phyloP scores from a whole-genome alignment of 345 rosid genomes.

The Moricandia arvensis region DNA sequence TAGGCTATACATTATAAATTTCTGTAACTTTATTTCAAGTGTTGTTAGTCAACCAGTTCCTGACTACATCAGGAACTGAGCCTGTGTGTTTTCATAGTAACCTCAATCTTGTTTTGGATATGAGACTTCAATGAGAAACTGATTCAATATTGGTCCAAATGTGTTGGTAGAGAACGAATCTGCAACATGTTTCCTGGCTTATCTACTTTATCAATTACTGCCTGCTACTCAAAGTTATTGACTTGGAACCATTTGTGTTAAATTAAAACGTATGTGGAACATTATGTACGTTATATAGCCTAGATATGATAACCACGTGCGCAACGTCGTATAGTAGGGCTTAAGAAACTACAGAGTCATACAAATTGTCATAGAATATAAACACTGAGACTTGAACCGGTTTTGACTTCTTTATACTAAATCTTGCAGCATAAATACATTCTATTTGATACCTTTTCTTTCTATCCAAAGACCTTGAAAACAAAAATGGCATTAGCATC shows the following conservation, averaged over 20 bases:
- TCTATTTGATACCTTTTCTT: not conserved
- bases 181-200: constrained; percentile 36
- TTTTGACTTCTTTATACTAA: not conserved
- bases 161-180: constrained; percentile 51
- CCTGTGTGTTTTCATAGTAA: not conserved
- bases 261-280: not conserved
- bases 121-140: constrained; percentile 39
- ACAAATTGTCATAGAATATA: not conserved
- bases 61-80: not conserved
- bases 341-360: not conserved
- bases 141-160: constrained; percentile 60
- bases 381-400: not conserved
- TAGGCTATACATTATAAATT: constrained; percentile 22
- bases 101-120: constrained; percentile 39
- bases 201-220: not conserved
- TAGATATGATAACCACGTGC: not conserved
- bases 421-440: not conserved
- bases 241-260: not conserved
- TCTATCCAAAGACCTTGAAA: not conserved
- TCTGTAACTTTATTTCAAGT: constrained; percentile 2
- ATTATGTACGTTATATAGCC: not conserved
- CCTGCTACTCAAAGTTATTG: not conserved
- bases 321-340: not conserved
- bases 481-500: not conserved
- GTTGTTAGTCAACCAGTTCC: constrained; percentile 5